Conservation (phyloP, 2,329 filamentous ascomycete genomes). For the Blastomyces emzantsi region DNA sequence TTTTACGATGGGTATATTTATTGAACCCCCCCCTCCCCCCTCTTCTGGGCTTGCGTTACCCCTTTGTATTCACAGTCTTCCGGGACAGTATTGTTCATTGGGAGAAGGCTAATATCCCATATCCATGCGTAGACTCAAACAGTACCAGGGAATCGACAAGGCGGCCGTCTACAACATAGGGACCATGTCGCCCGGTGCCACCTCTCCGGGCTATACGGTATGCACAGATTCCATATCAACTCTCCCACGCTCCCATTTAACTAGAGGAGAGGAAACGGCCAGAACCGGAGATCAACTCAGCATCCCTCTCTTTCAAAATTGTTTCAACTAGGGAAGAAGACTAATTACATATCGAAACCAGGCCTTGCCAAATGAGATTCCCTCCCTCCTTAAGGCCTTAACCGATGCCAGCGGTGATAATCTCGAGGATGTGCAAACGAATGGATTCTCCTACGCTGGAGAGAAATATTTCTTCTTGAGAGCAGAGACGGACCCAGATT, state of each 20-base stretch:
- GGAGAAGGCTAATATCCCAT: not conserved
- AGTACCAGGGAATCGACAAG: conserved; percentile 69
- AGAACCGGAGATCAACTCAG: not conserved
- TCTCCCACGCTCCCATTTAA: not conserved
- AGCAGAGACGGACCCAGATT: conserved; percentile 63
- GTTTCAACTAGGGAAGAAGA: not conserved
- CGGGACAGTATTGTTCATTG: not conserved
- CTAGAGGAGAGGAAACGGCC: not conserved
- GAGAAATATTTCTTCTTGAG: conserved; percentile 70
- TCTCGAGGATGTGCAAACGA: conserved; percentile 57
- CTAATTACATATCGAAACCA: conserved; percentile 19
- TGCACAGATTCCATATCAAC: conserved; percentile 21
- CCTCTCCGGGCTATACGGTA: conserved; percentile 64
- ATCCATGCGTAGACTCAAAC: conserved; percentile 57
- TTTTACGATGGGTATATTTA: not conserved
- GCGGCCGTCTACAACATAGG: conserved; percentile 66
- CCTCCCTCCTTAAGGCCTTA: conserved; percentile 43
- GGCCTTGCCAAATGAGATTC: conserved; percentile 48
- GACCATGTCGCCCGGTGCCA: conserved; percentile 65
- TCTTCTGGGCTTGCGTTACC: not conserved
- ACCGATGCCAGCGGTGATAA: conserved; percentile 42
- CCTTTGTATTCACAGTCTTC: not conserved
- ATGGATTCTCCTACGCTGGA: conserved; percentile 66
- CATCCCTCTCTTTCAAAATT: not conserved
- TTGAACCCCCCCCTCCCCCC: no score